A percentile compares a stretch with the other conserved stretches of the same genome.
These are phyloP conservation scores for Fragilaria radians DNA, from an alignment of 108 stramenopile species.

Conservation along the genomic window DNA sequence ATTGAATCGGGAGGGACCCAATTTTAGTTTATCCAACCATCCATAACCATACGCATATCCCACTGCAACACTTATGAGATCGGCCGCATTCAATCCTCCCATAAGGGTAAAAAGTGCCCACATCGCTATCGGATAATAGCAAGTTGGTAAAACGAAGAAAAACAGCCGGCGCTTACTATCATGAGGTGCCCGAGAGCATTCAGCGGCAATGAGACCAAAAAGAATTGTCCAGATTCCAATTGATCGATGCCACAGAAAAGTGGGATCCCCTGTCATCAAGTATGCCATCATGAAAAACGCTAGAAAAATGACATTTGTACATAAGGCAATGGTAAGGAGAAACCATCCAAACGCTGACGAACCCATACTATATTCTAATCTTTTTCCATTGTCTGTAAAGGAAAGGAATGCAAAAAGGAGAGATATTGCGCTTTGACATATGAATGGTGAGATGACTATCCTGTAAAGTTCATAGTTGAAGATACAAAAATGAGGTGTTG, in stretches of 20 bases:
- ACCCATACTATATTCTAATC: conserved; percentile 66
- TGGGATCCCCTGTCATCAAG: conserved; percentile 24
- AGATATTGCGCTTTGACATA: conserved; percentile 49
- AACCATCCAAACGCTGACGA: conserved; percentile 58
- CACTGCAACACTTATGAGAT: conserved; percentile 60
- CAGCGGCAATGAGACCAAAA: conserved; percentile 60
- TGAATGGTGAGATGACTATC: conserved; percentile 56
- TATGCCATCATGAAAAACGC: conserved; percentile 32
- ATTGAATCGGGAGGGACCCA: conserved; percentile 16
- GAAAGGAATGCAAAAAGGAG: conserved; percentile 62
- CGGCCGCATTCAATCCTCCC: conserved; percentile 43
- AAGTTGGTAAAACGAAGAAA: conserved; percentile 47
- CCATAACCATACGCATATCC: conserved; percentile 65
- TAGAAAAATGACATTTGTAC: conserved; percentile 47
- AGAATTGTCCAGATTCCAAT: conserved; percentile 70
- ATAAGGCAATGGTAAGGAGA: conserved; percentile 42
- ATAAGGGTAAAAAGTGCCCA: conserved; percentile 66
- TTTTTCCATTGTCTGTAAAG: conserved; percentile 57
- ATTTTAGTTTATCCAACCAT: conserved; percentile 27
- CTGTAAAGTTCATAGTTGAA: conserved; percentile 73
- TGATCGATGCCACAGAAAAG: conserved; percentile 24
- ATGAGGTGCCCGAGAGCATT: conserved; percentile 65
- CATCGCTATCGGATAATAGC: conserved; percentile 69
- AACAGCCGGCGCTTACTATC: conserved; percentile 51
- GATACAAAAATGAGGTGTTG: conserved; percentile 65